Conservation (phyloP, 2,329 filamentous ascomycete species). For the Thermothelomyces thermophilus region DNA sequence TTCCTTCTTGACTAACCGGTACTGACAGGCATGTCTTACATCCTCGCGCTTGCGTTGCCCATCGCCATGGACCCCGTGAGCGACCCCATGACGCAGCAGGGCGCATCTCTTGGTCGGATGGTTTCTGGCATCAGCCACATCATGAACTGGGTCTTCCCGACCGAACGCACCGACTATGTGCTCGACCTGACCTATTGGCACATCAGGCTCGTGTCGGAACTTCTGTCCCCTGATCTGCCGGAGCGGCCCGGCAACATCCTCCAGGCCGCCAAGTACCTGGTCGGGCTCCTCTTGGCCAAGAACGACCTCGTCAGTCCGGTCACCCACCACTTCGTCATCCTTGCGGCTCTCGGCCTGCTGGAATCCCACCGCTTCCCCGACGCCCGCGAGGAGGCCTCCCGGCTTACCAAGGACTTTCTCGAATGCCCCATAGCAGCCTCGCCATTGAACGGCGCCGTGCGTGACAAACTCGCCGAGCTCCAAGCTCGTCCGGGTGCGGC, state of each 20-base stretch:
- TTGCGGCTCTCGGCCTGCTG: conserved; percentile 54
- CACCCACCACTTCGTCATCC: conserved; percentile 58
- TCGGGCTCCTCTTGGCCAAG: conserved; percentile 50
- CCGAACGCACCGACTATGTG: conserved; percentile 49
- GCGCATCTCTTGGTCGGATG: conserved; percentile 41
- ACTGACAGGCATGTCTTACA: conserved; percentile 22
- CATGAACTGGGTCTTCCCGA: conserved; percentile 58
- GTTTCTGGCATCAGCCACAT: conserved; percentile 56
- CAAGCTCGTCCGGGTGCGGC: not conserved
- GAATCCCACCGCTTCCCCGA: conserved; percentile 39
- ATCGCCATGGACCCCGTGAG: conserved; percentile 39
- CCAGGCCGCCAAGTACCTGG: conserved; percentile 53
- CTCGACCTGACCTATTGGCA: conserved; percentile 67
- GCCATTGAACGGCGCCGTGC: conserved; percentile 53
- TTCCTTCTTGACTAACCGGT: not conserved
- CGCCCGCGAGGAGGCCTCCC: conserved; percentile 51
- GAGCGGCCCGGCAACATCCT: conserved; percentile 51
- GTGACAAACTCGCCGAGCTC: conserved; percentile 44
- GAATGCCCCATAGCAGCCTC: conserved; percentile 44
- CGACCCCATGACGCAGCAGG: conserved; percentile 36
- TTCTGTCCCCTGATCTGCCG: conserved; percentile 44
- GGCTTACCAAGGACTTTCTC: conserved; percentile 49
- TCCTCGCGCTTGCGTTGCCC: conserved; percentile 43
- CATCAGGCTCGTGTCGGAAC: conserved; percentile 56
- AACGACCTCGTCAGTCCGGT: conserved; percentile 54